Base-by-base conservation (phyloP, 2,329 filamentous ascomycete genomes). In the Apiospora kogelbergensis region DNA sequence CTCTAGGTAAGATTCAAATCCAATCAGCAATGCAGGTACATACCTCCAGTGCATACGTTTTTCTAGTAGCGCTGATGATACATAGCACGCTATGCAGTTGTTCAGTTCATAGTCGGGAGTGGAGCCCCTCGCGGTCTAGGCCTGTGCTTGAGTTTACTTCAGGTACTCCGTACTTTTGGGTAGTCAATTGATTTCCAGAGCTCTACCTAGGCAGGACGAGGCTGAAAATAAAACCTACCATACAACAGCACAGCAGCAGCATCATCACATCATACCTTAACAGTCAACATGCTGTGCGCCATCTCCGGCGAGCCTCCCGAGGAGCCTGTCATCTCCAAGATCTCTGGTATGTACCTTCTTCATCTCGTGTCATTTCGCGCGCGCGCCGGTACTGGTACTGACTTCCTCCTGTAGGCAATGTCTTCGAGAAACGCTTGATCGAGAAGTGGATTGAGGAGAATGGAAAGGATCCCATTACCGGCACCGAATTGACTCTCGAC, bases 261-360 rank as follows among this genome's bases (percentile, higher is more conserved):
- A 68, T 65, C 48, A 53, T n/a, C n/a, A n/a, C n/a, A n/a, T n/a
- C n/a, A 57, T 67, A 45, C 10, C 15, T 13, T 65, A n/a, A 64
- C 53, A n/a, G 20, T 68, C 70, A 72, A 74, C 71, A 86, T 86
- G 84, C 79, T 85, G 76, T 86, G 84, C 79, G 83, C 86, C 83
- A 83, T 99, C 82, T 99, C 96, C 72, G 96, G 96, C 83, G 95
- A 98, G 88, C 91, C 94, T 84, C 95, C 96, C 73, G 93, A 97
- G 84, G 91, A 94, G 83, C 95, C 96, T 68, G 95, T 98, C 74
- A 93, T 94, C 78, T 99, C 96, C 78, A 92, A 93, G 81, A 97
- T 98, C 84, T 97, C 94, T 78, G 95, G 93, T 94, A 85, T 76
- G 90, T 84, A 71, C 71, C 70, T 66, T 66, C 67, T 48, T 70